Percentiles rank a stretch among this genome's conserved stretches.
These are phyloP conservation scores for Anthoceros angustus DNA, from an alignment of 225 moss, liverwort and hornwort species.

Conservation along the genomic window DNA sequence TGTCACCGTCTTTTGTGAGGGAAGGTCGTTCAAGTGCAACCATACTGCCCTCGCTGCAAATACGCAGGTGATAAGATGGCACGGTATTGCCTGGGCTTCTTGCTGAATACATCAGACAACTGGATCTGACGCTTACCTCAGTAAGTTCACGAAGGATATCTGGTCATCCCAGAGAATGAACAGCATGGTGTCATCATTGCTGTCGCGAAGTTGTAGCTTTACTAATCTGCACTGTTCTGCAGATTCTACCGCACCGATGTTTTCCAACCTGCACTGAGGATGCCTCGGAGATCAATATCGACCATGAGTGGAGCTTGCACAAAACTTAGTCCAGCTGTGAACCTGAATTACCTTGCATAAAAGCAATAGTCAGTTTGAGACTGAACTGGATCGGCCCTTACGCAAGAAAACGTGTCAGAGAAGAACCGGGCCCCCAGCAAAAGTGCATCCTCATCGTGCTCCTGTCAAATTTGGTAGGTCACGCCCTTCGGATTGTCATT, in stretches of 20 bases:
- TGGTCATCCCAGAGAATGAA: conserved; percentile 37
- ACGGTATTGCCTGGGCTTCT: no score
- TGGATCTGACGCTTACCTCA: conserved; percentile 17
- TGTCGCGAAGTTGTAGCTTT: conserved; percentile 28
- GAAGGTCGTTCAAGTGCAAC: conserved; percentile 38
- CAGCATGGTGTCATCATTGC: conserved; percentile 21
- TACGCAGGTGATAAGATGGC: conserved; percentile 6
- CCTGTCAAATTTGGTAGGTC: conserved; percentile 13
- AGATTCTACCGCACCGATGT: conserved; percentile 6
- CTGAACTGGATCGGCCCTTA: conserved; percentile 19
- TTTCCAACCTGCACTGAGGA: conserved; percentile 5
- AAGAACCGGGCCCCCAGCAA: conserved; percentile 36
- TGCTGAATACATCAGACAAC: not conserved
- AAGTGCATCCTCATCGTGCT: conserved; percentile 30
- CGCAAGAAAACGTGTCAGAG: conserved; percentile 32
- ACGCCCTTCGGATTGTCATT: not conserved
- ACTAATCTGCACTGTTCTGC: conserved; percentile 21
- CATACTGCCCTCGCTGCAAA: conserved; percentile 43
- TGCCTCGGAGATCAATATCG: not conserved
- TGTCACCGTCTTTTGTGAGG: conserved; percentile 19
- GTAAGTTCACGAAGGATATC: conserved; percentile 20
- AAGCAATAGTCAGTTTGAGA: conserved; percentile 28
- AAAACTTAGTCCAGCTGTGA: not conserved
- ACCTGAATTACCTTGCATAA: conserved; percentile 22
- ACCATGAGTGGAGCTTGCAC: not conserved